Evolutionary conservation across 208 protist species (phyloP), one percentile per base, ranked within the genome.

Genomic region (Wallacemonas collosoma): DNA sequence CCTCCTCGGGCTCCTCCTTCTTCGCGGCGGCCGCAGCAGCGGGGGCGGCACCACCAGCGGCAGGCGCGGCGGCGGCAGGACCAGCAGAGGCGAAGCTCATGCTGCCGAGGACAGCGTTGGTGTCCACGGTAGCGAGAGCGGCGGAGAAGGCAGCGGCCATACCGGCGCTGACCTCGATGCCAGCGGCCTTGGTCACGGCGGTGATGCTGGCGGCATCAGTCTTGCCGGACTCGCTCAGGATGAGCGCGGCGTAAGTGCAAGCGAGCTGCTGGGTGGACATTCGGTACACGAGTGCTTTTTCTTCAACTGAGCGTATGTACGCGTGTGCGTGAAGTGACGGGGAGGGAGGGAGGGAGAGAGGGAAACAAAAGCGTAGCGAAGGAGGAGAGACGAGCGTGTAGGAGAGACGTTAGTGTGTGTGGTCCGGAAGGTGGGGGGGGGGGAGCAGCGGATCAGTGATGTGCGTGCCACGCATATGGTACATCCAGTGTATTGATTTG

Each of bases 221-320:
- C 80, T 90, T 90, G 69, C 91, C 90, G 73, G 87, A 89, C 81
- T 98, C 97, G 76, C 87, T 85, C 48, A 98, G 92, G 80, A 98
- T 93, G 62, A 98, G 86, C 65, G 95, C 88, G 76, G 97, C 91
- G 89, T 98, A 98, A 26, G 89, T 89, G 89, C 96, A 98, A n/a
- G 96, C 96, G 62, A 98, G 92, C 81, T 98, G 94, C 63, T 87
- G 76, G 67, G 70, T 92, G 53, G 72, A 65, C 73, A 76, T 82
- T 68, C 8, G 63, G 55, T 39, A 53, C 4, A n/a, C 43, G 9
- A 51, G 58, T 72, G n/a, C 53, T 54, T 15, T 45, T 75, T 68
- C 38, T 73, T 68, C 41, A 43, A 51, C 60, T 50, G 50, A 7
- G 5, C 38, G 36, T 47, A 48, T 4, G 12, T 17, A 69, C 1